These are phyloP conservation scores for Dactylellina drechsleri DNA, from an alignment of 2,329 filamentous ascomycete genomes.

Conservation along the genomic window DNA sequence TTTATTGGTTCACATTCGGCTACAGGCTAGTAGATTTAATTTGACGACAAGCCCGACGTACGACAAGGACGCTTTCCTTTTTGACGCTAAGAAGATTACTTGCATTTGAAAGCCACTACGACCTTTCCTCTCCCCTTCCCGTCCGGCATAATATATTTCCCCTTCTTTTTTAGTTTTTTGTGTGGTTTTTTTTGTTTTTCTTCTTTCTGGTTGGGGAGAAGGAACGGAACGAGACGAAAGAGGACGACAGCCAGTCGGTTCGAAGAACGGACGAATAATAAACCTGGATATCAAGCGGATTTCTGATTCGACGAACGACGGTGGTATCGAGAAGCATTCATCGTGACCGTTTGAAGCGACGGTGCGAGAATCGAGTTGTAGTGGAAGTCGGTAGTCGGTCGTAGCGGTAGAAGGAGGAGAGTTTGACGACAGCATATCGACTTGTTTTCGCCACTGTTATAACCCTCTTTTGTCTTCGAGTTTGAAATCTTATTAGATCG, in stretches of 20 bases:
- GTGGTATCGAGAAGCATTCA: background rate
- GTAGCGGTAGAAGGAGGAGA: background rate
- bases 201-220: conserved; percentile 12
- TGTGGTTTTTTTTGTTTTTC: conserved; percentile 53
- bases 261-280: too few species aligned
- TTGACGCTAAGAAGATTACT: too few species aligned
- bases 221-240: background rate
- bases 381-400: conserved; percentile 1
- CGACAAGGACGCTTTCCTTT: too few species aligned
- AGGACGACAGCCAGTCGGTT: background rate
- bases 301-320: too few species aligned
- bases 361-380: background rate
- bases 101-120: background rate
- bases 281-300: too few species aligned
- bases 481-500: too few species aligned
- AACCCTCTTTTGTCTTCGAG: too few species aligned
- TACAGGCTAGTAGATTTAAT: too few species aligned
- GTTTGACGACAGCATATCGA: background rate
- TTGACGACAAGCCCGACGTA: too few species aligned
- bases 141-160: background rate
- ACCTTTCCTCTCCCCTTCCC: background rate
- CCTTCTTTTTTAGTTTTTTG: conserved; percentile 45
- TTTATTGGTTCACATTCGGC: too few species aligned
- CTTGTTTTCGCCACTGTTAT: too few species aligned
- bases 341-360: conserved; percentile 18